These are phyloP conservation scores for Moesziomyces antarcticus DNA, from an alignment of 1,284 basidiomycete genomes.

Conservation along the genomic window DNA sequence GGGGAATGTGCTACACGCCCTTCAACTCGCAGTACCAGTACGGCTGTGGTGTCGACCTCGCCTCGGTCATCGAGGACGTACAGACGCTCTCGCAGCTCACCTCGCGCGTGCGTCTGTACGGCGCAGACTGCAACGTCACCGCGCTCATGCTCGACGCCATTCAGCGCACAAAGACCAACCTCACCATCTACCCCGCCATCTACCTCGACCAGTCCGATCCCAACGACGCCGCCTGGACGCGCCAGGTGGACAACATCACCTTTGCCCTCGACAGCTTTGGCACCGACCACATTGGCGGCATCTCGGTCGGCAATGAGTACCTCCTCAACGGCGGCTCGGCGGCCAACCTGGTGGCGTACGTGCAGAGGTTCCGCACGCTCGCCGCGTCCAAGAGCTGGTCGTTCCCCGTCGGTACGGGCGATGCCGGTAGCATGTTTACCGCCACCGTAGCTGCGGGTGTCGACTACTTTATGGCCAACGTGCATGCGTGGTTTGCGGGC, in stretches of 20 bases:
- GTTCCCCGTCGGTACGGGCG: slow-evolving; percentile 39
- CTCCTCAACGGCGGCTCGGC: slow-evolving; percentile 33
- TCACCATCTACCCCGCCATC: slow-evolving; percentile 43
- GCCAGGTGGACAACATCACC: slow-evolving; percentile 38
- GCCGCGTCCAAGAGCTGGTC: slow-evolving; percentile 23
- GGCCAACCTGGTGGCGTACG: slow-evolving; percentile 30
- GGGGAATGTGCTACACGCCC: slow-evolving; percentile 44
- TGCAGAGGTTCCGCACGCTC: slow-evolving; percentile 30
- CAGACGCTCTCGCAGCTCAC: slow-evolving; percentile 40
- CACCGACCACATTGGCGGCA: slow-evolving; percentile 32
- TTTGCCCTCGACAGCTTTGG: slow-evolving; percentile 39
- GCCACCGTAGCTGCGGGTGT: slow-evolving; percentile 33
- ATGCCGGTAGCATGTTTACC: slow-evolving; percentile 42
- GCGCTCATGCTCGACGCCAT: slow-evolving; percentile 41
- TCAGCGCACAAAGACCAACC: slow-evolving; percentile 40
- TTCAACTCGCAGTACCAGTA: slow-evolving; percentile 40
- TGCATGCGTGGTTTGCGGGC: slow-evolving; percentile 46
- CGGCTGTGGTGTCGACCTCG: slow-evolving; percentile 34
- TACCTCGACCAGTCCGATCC: slow-evolving; percentile 34
- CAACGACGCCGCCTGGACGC: slow-evolving; percentile 20
- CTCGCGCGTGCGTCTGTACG: slow-evolving; percentile 32
- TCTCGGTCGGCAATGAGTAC: slow-evolving; percentile 47
- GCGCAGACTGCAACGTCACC: slow-evolving; percentile 48
- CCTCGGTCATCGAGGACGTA: slow-evolving; percentile 30
- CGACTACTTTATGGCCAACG: slow-evolving; percentile 48